phyloP scores from a whole-genome alignment of 2,329 filamentous ascomycete species.

The Trichoderma afroharzianum region DNA sequence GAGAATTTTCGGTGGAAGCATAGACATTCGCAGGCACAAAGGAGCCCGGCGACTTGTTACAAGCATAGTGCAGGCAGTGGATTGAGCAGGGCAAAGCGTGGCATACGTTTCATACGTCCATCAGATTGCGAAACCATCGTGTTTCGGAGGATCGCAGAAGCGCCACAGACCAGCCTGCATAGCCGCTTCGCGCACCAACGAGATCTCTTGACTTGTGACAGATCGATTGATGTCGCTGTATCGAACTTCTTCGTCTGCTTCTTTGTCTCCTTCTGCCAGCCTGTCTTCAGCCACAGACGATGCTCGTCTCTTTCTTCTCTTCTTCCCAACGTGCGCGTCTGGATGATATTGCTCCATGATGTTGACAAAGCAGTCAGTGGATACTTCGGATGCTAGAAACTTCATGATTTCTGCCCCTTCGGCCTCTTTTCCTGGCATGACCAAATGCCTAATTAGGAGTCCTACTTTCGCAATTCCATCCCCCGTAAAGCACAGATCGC shows the following conservation, averaged over 20 bases:
- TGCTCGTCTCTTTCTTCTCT: constrained; percentile 33
- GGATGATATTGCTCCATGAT: constrained; percentile 89
- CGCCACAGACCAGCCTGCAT: constrained; percentile 72
- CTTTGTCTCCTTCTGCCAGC: constrained; percentile 3
- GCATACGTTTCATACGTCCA: too few relatives aligned
- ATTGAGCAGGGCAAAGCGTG: background rate
- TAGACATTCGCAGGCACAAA: background rate
- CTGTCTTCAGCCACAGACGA: constrained; percentile 19
- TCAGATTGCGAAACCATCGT: constrained; percentile 51
- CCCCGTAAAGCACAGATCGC: constrained; percentile 75
- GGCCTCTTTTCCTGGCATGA: constrained; percentile 77
- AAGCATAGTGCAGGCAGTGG: background rate
- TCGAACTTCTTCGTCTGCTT: constrained; percentile 45
- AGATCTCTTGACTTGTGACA: constrained; percentile 57
- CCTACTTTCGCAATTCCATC: constrained; percentile 80
- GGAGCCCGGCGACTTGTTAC: background rate
- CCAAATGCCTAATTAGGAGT: constrained; percentile 71
- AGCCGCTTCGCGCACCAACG: constrained; percentile 63
- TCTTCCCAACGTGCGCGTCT: constrained; percentile 76
- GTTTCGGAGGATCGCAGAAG: constrained; percentile 62
- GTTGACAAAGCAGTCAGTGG: constrained; percentile 73
- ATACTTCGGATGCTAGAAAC: constrained; percentile 71
- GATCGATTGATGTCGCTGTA: constrained; percentile 77
- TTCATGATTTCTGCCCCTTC: constrained; percentile 72
- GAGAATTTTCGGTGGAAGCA: background rate